Evolutionary conservation across 2,329 filamentous ascomycete species (phyloP), one percentile per base, ranked within the genome.

Genomic region (Aspergillus floridensis): DNA sequence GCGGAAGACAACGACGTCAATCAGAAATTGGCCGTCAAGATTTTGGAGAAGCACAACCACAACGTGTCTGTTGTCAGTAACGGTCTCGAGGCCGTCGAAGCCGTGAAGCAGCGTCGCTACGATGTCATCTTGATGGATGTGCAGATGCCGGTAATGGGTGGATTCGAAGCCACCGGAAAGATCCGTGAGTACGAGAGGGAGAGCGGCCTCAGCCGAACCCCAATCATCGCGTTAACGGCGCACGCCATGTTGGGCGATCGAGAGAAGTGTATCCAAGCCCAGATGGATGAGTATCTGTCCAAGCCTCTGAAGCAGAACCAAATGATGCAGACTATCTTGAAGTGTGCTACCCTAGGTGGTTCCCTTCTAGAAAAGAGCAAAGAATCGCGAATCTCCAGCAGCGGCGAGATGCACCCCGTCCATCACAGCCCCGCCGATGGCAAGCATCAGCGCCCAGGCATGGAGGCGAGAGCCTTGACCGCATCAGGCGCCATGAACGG

Each of bases 71-170:
- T 99, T 24, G 95, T 96, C 48, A 92, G 93, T 69, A 99, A 99
- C 73, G 95, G 95, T 62, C 84, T 93, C 65, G 93, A 98, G 72
- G 95, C 95, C 1, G 87, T 98, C 14, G 90, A 97, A 72, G 88
- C 90, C n/a, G 88, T 97, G 68, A 93, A 96, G 82, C 86, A 88
- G 73, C 93, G 90, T 79, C 89, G 91, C 73, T 99, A 96, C 74
- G 95, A 99, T 75, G 91, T 96, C 62, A 95, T 99, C 65, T 84
- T 99, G 52, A 99, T 99, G 95, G 95, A 99, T 73, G 95, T 99
- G 19, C 95, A 98, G 75, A 99, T 99, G 95, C 95, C 95, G n/a
- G 90, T 98, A 70, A 98, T 98, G 93, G 95, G 95, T 73, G 95
- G 95, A 49, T 98, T 99, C 73, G 95, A 99, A 78, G 93, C 95